Evolutionary conservation across 805 yeast species (phyloP).

Genomic region (Candida takata): DNA sequence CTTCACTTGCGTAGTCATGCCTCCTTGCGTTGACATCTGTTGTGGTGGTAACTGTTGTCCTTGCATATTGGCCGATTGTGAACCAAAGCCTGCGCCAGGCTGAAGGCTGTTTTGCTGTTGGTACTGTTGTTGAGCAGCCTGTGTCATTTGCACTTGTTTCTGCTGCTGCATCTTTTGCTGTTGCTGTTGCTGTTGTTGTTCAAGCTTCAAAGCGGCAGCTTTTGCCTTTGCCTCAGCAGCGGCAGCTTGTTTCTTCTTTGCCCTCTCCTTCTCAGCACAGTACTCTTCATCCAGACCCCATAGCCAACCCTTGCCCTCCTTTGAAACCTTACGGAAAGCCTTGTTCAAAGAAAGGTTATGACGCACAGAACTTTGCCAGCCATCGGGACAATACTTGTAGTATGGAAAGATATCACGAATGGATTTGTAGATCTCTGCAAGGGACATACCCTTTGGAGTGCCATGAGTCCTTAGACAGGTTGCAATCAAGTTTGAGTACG

Average conservation of each 20-base stretch:
- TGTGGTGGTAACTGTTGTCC: slow-evolving; percentile 1
- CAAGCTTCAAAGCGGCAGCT: slow-evolving; percentile 46
- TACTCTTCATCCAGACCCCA: slow-evolving; percentile 90
- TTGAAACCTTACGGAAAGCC: slow-evolving; percentile 72
- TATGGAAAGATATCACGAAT: slow-evolving; percentile 87
- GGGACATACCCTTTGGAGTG: slow-evolving; percentile 66
- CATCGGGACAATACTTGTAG: slow-evolving; percentile 89
- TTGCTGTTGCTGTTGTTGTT: slow-evolving; percentile 42
- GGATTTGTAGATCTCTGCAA: slow-evolving; percentile 79
- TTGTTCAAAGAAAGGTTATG: slow-evolving; percentile 85
- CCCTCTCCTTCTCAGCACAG: slow-evolving; percentile 73
- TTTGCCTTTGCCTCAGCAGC: slow-evolving; percentile 53
- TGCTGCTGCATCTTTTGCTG: slow-evolving; percentile 24
- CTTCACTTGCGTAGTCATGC: not conserved
- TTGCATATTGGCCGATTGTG: not conserved
- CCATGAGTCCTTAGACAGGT: slow-evolving; percentile 66
- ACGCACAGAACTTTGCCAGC: slow-evolving; percentile 94
- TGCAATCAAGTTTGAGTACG: slow-evolving; percentile 76
- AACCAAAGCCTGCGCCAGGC: not conserved
- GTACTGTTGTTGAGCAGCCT: slow-evolving; percentile 14
- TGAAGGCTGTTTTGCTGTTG: slow-evolving; percentile 7
- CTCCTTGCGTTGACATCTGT: not conserved
- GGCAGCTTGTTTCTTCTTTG: slow-evolving; percentile 60
- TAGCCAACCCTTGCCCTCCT: slow-evolving; percentile 90
- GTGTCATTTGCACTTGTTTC: slow-evolving; percentile 20